Evolutionary conservation across 768 basidiomycete genomes (phyloP).

Genomic region (Rossbeevera mucosa): DNA sequence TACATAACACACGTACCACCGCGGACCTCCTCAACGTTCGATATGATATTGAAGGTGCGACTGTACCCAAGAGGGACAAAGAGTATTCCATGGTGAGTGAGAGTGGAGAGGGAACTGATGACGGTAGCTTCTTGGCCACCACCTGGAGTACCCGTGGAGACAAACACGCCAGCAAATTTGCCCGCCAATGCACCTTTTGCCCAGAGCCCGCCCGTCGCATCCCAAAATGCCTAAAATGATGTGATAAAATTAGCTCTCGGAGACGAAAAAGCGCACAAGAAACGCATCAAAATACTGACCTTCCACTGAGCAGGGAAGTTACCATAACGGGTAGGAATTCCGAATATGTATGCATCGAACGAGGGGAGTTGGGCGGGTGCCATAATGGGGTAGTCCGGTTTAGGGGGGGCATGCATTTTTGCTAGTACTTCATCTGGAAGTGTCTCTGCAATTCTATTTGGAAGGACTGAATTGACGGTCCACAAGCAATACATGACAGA

Average conservation of each 20-base stretch:
- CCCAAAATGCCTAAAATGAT: conserved; percentile 59
- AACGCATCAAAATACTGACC: conserved; percentile 34
- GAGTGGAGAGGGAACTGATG: conserved; percentile 47
- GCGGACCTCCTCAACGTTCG: conserved; percentile 45
- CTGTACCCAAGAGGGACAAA: conserved; percentile 72
- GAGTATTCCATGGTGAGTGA: conserved; percentile 69
- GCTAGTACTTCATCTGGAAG: conserved; percentile 61
- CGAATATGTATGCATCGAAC: conserved; percentile 73
- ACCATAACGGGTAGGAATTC: conserved; percentile 78
- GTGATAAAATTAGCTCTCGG: conserved; percentile 4
- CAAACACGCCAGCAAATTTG: conserved; percentile 73
- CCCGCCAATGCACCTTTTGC: conserved; percentile 53
- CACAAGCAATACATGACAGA: not conserved
- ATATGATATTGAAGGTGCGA: conserved; percentile 39
- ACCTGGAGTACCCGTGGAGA: conserved; percentile 66
- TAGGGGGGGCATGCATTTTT: conserved; percentile 68
- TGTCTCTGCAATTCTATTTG: conserved; percentile 70
- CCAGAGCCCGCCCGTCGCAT: conserved; percentile 70
- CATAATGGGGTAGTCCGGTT: conserved; percentile 68
- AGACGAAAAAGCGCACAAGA: not conserved
- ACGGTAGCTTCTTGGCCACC: conserved; percentile 76
- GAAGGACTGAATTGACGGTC: not conserved
- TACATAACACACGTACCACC: conserved; percentile 44
- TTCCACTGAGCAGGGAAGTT: conserved; percentile 79
- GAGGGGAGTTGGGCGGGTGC: conserved; percentile 46